Evolutionary conservation across 371 early-diverging fungal species (phyloP), one percentile per base, ranked within the genome.

Genomic region (Pancytospora epiphaga): DNA sequence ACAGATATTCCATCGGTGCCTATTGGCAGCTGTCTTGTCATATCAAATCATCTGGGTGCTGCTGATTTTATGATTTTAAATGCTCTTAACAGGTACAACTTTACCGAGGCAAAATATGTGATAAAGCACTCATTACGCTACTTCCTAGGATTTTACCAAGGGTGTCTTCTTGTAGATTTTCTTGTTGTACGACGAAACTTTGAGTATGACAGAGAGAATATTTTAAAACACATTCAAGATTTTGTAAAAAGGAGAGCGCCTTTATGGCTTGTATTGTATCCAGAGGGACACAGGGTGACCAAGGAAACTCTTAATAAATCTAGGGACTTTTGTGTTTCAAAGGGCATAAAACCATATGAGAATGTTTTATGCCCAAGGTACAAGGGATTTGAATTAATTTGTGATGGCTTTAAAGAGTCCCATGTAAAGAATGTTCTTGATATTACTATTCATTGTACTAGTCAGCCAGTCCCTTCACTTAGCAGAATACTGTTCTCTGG

Each of bases 321-420:
- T 43, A 85, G 86, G 79, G 81, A 77, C 49, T 90, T 86, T 78
- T 82, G 85, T 19, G 70, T 76, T 47, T 75, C 83, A 50, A 82
- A 84, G 18, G 84, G 84, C 4, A 80, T 86, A 47, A 84, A 85
- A 6, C 69, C 85, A 2, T 78, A 88, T 71, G 79, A 84, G 27
- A 82, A 90, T 75, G 85, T 90, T 0, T 73, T 90, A 56, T 79
- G 85, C 73, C 91, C 91, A 27, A 79, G 91, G 50, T 87, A 86
- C 22, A 89, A 88, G 67, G 91, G 91, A 2, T 88, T 90, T 75
- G 58, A 72, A 30, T n/a, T 77, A 36, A 61, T 72, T 33, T 15
- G 29, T 18, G 54, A 69, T 18, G 39, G 51, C 3, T 30, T 75
- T 22, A 40, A 34, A 62, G 34, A 69, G 19, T 50, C 65, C 0